Base-by-base conservation (phyloP, 805 yeast genomes). In the Myxozyma monticola region DNA sequence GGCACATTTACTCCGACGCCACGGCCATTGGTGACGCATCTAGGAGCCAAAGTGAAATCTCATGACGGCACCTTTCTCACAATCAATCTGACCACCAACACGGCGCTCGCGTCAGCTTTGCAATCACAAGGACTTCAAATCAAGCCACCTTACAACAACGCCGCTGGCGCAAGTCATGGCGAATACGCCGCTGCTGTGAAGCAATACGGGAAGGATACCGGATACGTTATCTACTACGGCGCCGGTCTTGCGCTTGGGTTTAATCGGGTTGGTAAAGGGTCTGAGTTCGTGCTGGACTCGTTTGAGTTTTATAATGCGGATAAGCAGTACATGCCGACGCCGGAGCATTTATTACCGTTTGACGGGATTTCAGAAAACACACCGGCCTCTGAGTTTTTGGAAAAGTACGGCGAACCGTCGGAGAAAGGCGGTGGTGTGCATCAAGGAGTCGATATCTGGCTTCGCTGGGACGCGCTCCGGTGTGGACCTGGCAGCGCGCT, bases 371-470 rank as follows among this genome's bases (percentile, higher is more conserved):
- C 38, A 4, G 25, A 24, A 8, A 6, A 20, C 15, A 43, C 56
- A 5, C 34, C 52, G 18, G 46, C 44, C 1, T 18, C 33, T 10
- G 42, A 51, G 18, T 26, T 51, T n/a, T 24, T 51, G 17, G 14
- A 24, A 12, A 26, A 21, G 28, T 48, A 15, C 26, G 53, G 48
- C 3, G 56, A 51, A 18, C 56, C 56, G 4, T 25, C 33, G 2
- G 39, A 38, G 14, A 51, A 51, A 37, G 53, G 56, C 10, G 56
- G 53, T 10, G 56, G 56, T 14, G 15, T 50, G 10, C 26, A 15
- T 1, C 39, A 26, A 10, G 42, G 47, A 17, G 25, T 51, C 8
- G 56, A 51, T 29, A 44, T 51, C 14, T 48, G 56, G 56, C 18
- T 51, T 14, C 31, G 56, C 14, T 51, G 56, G 56, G 39, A 40